phyloP scores from a whole-genome alignment of 108 stramenopile genomes.

The Skeletonema marinoi region DNA sequence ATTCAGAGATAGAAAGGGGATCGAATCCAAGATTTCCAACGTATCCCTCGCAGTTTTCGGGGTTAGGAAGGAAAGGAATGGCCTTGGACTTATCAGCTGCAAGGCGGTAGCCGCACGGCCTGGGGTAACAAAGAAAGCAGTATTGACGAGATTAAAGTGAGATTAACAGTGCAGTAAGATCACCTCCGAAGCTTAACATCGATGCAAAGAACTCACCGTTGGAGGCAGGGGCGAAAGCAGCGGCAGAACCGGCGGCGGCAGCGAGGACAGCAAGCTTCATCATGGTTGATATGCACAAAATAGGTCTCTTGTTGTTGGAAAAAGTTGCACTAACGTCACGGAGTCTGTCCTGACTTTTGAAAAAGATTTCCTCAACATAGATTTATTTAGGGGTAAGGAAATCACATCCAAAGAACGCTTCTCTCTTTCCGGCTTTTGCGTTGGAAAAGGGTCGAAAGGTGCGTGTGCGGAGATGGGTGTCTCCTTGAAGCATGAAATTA shows the following conservation, averaged over 20 bases:
- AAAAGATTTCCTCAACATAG: slow-evolving; percentile 3
- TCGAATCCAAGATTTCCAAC: slow-evolving; percentile 91
- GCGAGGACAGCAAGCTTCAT: slow-evolving; percentile 74
- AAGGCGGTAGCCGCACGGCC: slow-evolving; percentile 47
- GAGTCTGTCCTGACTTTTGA: not conserved
- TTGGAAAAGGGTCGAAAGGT: too few species aligned
- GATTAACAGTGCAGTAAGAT: slow-evolving; percentile 48
- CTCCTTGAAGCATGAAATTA: too few species aligned
- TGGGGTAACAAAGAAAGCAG: not conserved
- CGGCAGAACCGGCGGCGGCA: slow-evolving; percentile 55
- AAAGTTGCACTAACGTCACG: not conserved
- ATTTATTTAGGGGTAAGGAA: not conserved
- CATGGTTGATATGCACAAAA: slow-evolving; percentile 20
- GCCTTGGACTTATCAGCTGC: slow-evolving; percentile 59
- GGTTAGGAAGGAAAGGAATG: slow-evolving; percentile 92
- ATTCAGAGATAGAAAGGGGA: slow-evolving; percentile 90
- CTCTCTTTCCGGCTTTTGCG: not conserved
- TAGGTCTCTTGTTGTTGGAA: not conserved
- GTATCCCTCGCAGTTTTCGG: slow-evolving; percentile 88
- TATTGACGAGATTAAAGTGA: not conserved
- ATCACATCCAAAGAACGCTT: not conserved
- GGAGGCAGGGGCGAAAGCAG: slow-evolving; percentile 73
- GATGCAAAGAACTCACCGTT: slow-evolving; percentile 20
- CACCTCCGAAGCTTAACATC: slow-evolving; percentile 54
- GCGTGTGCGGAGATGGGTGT: too few species aligned